Evolutionary conservation across 169 alveolate species (phyloP).

Genomic region (Cyclospora cayetanensis): DNA sequence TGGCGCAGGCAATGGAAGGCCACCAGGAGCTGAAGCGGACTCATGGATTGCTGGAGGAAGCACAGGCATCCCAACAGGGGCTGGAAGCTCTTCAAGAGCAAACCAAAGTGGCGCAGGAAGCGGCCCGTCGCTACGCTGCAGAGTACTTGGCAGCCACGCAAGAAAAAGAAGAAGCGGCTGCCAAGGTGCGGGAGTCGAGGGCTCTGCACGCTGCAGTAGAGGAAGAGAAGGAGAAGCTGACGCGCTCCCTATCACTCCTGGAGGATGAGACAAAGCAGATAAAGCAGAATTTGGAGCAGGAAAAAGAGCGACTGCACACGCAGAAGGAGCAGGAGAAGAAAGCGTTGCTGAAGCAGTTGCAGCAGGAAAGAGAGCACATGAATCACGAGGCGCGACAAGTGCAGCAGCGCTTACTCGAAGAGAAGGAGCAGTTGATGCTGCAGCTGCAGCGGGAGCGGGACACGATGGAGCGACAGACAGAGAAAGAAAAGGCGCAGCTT

Average conservation of each 20-base stretch:
- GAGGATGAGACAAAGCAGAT: background rate
- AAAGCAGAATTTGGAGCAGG: background rate
- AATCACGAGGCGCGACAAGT: constrained; percentile 3
- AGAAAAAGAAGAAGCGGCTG: background rate
- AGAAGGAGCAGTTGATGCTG: background rate
- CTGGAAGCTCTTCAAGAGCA: constrained; percentile 15
- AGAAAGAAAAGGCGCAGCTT: background rate
- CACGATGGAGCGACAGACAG: background rate
- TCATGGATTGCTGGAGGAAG: background rate
- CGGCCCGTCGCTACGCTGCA: constrained; percentile 14
- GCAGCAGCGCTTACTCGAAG: background rate
- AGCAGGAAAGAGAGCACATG: background rate
- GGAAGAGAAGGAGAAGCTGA: constrained; percentile 21
- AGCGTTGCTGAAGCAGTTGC: constrained; percentile 21
- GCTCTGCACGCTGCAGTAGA: constrained; percentile 10
- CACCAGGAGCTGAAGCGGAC: constrained; percentile 44
- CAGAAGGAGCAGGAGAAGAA: constrained; percentile 40
- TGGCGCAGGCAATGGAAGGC: constrained; percentile 20
- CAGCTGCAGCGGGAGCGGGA: constrained; percentile 20
- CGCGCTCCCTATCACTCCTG: background rate
- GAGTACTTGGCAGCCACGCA: background rate
- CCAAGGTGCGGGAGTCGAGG: constrained; percentile 14
- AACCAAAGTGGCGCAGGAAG: constrained; percentile 21
- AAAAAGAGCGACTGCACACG: constrained; percentile 15
- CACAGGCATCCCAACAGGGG: background rate